These are phyloP conservation scores for Amanita pseudoporphyria DNA, from an alignment of 768 basidiomycete genomes.

Conservation along the genomic window DNA sequence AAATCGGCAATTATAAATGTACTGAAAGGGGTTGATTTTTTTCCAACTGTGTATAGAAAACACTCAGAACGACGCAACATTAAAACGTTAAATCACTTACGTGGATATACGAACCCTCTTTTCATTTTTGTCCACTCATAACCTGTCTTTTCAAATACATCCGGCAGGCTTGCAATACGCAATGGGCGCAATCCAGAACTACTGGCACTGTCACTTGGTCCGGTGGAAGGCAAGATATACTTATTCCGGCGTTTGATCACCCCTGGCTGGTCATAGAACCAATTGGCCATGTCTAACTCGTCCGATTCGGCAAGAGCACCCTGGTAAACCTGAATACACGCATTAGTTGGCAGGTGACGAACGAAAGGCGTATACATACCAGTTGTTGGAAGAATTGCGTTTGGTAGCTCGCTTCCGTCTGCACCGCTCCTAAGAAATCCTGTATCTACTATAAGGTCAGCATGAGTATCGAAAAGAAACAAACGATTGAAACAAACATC, in stretches of 20 bases:
- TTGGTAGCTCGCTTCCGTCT: constrained; percentile 47
- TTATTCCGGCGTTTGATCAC: constrained; percentile 63
- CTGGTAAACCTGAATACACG: constrained; percentile 39
- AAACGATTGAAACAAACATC: constrained; percentile 39
- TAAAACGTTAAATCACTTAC: constrained; percentile 5
- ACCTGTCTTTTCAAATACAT: constrained; percentile 38
- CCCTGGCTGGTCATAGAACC: constrained; percentile 86
- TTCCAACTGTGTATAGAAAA: constrained; percentile 16
- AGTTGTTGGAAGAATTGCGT: constrained; percentile 65
- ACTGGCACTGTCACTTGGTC: constrained; percentile 23
- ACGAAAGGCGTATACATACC: constrained; percentile 28
- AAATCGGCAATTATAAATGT: constrained; percentile 71
- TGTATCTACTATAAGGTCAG: constrained; percentile 18
- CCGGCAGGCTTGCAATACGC: constrained; percentile 44
- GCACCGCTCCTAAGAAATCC: constrained; percentile 59
- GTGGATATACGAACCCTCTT: constrained; percentile 7
- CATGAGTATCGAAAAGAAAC: background rate
- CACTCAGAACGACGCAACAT: background rate
- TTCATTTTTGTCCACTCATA: constrained; percentile 20
- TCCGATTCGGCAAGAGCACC: constrained; percentile 47
- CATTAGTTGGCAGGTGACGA: background rate
- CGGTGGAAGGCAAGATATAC: constrained; percentile 51
- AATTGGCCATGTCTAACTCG: constrained; percentile 45
- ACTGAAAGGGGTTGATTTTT: constrained; percentile 31
- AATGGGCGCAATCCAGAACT: constrained; percentile 15